Conservation (phyloP, 495 filamentous ascomycete species). For the Cercophora newfieldiana region DNA sequence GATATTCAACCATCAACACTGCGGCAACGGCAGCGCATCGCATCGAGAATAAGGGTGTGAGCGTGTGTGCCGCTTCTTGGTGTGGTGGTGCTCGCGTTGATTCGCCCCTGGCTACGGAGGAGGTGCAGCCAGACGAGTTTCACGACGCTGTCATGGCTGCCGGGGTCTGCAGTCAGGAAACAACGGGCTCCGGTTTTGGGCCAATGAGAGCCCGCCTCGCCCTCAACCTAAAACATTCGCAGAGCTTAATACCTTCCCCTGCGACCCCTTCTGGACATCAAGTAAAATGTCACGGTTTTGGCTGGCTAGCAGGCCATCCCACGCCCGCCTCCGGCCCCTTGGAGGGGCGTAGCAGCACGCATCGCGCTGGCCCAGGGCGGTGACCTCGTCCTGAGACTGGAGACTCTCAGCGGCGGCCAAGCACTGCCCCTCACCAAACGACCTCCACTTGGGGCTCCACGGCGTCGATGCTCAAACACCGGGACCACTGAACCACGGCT, state of each 20-base stretch:
- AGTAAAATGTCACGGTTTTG: constrained; percentile 21
- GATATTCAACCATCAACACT: background rate
- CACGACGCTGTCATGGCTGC: constrained; percentile 31
- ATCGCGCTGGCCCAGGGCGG: constrained; percentile 11
- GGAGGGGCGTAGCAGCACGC: constrained; percentile 15
- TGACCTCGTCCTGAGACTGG: constrained; percentile 9
- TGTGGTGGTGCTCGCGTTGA: constrained; percentile 19
- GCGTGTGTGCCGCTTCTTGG: background rate
- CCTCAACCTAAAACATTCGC: constrained; percentile 36
- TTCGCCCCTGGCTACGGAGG: constrained; percentile 30
- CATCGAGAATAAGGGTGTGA: constrained; percentile 2
- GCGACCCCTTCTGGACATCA: constrained; percentile 18
- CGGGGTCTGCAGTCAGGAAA: constrained; percentile 24
- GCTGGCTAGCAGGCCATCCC: constrained; percentile 12
- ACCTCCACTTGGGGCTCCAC: constrained; percentile 34
- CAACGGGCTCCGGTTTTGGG: constrained; percentile 22
- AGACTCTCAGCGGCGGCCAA: constrained; percentile 21
- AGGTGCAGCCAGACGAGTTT: constrained; percentile 34
- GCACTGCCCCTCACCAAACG: constrained; percentile 17
- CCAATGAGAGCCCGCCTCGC: constrained; percentile 24
- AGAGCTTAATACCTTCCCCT: constrained; percentile 23
- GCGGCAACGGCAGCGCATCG: constrained; percentile 11
- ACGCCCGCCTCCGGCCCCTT: background rate
- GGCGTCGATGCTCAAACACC: constrained; percentile 38
- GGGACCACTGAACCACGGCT: constrained; percentile 28